Evolutionary conservation across 768 basidiomycete genomes (phyloP).

Genomic region (Amanita subjunquillea): DNA sequence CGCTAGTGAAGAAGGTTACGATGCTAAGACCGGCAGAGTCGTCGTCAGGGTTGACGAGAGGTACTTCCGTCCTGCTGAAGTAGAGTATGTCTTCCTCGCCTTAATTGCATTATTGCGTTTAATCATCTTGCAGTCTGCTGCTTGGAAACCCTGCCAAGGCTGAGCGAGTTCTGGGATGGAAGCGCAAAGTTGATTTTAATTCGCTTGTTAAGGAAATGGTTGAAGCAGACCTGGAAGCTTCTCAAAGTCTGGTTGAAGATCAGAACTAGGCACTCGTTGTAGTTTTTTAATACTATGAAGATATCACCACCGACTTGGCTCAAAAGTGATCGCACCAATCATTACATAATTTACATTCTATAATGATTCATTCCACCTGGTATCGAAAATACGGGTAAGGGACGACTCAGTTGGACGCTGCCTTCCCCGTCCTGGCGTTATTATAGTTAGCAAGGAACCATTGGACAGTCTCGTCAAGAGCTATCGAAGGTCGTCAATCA

Average conservation of each 20-base stretch:
- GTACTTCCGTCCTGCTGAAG: conserved; percentile 95
- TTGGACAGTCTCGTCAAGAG: conserved; percentile 65
- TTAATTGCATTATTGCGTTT: not conserved
- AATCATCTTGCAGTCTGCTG: conserved; percentile 45
- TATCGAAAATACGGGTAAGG: not conserved
- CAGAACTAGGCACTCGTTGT: conserved; percentile 45
- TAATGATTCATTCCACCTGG: not conserved
- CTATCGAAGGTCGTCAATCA: conserved; percentile 23
- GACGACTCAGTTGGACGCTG: conserved; percentile 6
- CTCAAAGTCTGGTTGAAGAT: conserved; percentile 68
- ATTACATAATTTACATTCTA: not conserved
- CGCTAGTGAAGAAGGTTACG: conserved; percentile 69
- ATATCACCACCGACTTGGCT: not conserved
- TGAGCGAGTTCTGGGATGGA: conserved; percentile 84
- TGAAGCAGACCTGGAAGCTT: conserved; percentile 64
- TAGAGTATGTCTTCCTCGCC: conserved; percentile 54
- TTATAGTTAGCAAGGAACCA: conserved; percentile 87
- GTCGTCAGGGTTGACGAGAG: conserved; percentile 79
- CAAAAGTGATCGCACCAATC: no score
- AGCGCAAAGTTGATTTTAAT: conserved; percentile 76
- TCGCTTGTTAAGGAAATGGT: conserved; percentile 91
- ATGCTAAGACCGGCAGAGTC: conserved; percentile 54
- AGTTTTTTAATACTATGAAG: not conserved
- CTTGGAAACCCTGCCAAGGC: conserved; percentile 88
- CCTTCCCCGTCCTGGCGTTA: conserved; percentile 48